Conservation (phyloP, 371 early-diverging fungal species). For the Mortierella sp. region DNA sequence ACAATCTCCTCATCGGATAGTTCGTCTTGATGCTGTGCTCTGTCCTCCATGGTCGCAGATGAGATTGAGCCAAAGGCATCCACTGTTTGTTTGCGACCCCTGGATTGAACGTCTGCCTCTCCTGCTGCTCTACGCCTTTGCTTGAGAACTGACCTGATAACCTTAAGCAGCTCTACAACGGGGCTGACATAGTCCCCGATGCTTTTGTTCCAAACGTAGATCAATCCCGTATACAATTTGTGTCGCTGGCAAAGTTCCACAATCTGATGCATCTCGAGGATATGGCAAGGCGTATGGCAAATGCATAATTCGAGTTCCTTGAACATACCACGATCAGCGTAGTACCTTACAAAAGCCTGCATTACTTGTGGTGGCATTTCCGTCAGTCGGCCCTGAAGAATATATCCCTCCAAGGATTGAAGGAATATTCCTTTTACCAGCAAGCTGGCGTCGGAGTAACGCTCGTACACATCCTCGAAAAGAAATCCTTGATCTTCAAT, state of each 20-base stretch:
- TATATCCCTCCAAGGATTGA: slow-evolving; percentile 75
- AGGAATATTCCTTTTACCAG: slow-evolving; percentile 71
- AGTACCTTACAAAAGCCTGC: slow-evolving; percentile 78
- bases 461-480: slow-evolving; percentile 82
- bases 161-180: slow-evolving; percentile 77
- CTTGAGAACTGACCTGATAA: slow-evolving; percentile 69
- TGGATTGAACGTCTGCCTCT: background rate
- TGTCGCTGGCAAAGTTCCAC: slow-evolving; percentile 74
- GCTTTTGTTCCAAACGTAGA: slow-evolving; percentile 83
- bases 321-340: slow-evolving; percentile 66
- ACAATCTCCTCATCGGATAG: slow-evolving; percentile 58
- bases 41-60: slow-evolving; percentile 15
- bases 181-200: slow-evolving; percentile 87
- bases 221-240: slow-evolving; percentile 79
- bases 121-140: slow-evolving; percentile 18
- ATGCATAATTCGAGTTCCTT: slow-evolving; percentile 79
- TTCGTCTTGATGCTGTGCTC: slow-evolving; percentile 7
- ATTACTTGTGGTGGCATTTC: slow-evolving; percentile 77
- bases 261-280: slow-evolving; percentile 82
- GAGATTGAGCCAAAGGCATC: background rate
- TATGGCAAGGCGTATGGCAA: slow-evolving; percentile 78
- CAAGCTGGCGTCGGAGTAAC: slow-evolving; percentile 67
- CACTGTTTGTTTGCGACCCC: background rate
- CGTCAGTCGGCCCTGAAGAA: slow-evolving; percentile 69
- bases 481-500: slow-evolving; percentile 77